Base-by-base conservation (phyloP, 2,329 filamentous ascomycete species). In the Neurospora crassa region DNA sequence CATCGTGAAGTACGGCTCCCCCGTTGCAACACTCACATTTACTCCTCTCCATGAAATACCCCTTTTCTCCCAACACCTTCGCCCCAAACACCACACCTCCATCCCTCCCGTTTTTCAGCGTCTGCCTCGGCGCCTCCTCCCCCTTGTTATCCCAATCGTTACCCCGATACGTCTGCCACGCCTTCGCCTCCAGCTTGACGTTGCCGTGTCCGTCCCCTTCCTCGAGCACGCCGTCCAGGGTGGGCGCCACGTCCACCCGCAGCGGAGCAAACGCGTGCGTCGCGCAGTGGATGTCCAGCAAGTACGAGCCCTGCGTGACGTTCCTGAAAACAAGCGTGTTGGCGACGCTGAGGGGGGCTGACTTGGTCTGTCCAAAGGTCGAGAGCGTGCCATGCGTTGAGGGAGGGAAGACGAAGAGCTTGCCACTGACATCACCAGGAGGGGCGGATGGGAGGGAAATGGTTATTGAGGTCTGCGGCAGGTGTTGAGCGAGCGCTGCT, bases 131-230 rank as follows among this genome's bases (percentile, higher is more conserved):
- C 41, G 86, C 83, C 67, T 79, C 84, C 82, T 92, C 91, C 18
- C 94, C 95, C 78, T 89, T 91, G 79, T 97, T 96, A 20, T 85
- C 89, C 94, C 95, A 97, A 76, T 96, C 92, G 77, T 97, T 95
- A 0, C 93, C 94, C 68, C 93, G 86, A 79, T 90, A 97, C 37
- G 93, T 97, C 84, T 95, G 92, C 91, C 92, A 96, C 40, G 90
- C 90, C 59, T 85, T 82, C 3, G 93, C 84, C 67, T 85, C 80
- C 47, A 84, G 80, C 69, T 73, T 79, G 12, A 76, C 78, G 69
- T 77, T 76, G 2, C 76, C 63, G 40, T 72, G 77, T 4, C 74
- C 74, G 69, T 77, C 78, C 42, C 40, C 40, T 70, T 47, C 47
- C 12, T 81, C 80, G 68, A 80, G 74, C 70, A 74, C 76, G 40